Evolutionary conservation across 2,329 filamentous ascomycete species (phyloP).

Genomic region (Epichloe elymi): DNA sequence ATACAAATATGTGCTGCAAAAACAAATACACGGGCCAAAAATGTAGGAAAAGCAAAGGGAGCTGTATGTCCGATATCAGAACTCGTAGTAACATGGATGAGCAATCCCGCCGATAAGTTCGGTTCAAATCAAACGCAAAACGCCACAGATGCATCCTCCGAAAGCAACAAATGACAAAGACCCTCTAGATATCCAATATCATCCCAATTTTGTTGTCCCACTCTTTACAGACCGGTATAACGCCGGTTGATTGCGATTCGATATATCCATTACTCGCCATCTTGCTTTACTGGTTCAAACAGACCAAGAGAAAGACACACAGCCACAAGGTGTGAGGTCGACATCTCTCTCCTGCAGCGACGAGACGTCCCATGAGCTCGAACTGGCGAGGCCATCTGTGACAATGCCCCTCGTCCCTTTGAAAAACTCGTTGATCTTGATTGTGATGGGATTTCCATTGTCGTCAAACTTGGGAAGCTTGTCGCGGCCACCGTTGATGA

Average conservation of each 20-base stretch:
- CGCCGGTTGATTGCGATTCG: background rate
- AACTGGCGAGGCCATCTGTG: slow-evolving; percentile 2
- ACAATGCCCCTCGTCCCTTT: background rate
- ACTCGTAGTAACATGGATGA: background rate
- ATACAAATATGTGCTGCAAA: background rate
- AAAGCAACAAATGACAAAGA: background rate
- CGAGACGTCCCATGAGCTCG: background rate
- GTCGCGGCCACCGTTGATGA: slow-evolving; percentile 24
- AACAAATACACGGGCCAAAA: background rate
- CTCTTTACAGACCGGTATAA: background rate
- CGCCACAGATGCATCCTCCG: slow-evolving; percentile 2
- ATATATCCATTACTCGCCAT: background rate
- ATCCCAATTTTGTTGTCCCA: background rate
- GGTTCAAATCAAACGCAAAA: background rate
- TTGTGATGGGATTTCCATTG: slow-evolving; percentile 26
- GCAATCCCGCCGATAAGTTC: background rate
- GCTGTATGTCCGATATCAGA: background rate
- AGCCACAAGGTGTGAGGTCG: slow-evolving; percentile 3
- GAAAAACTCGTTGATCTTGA: slow-evolving; percentile 30
- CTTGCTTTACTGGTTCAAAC: background rate
- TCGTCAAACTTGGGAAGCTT: slow-evolving; percentile 19
- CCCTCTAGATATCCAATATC: background rate
- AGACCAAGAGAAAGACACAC: slow-evolving; percentile 5
- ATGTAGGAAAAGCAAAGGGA: background rate
- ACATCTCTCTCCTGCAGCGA: slow-evolving; percentile 5